Conservation (phyloP, 768 basidiomycete species). For the Leccinellum albellum region DNA sequence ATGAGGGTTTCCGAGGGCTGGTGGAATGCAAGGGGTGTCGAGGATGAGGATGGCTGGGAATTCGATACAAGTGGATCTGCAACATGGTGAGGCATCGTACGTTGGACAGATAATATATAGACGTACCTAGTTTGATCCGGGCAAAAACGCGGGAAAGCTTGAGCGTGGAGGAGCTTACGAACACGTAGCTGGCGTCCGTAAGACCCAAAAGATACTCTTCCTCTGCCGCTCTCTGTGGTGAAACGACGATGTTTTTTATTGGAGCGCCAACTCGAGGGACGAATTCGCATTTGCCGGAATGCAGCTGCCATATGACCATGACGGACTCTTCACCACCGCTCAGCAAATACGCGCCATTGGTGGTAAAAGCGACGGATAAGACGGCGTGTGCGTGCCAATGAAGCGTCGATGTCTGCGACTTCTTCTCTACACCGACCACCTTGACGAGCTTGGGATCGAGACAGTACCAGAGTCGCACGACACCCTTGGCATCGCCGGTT, state of each 20-base stretch:
- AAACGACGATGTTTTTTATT: conserved; percentile 66
- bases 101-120: neutral
- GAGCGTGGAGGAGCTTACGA: conserved; percentile 68
- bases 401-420: conserved; percentile 76
- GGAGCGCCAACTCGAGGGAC: conserved; percentile 89
- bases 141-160: conserved; percentile 71
- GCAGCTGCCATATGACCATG: conserved; percentile 95
- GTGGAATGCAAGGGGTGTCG: conserved; percentile 75
- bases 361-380: conserved; percentile 78
- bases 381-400: conserved; percentile 99
- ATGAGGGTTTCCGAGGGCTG: conserved; percentile 69
- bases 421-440: conserved; percentile 66
- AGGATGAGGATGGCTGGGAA: conserved; percentile 34
- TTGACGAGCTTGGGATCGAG: conserved; percentile 57
- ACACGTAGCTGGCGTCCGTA: conserved; percentile 74
- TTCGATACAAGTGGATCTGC: conserved; percentile 36
- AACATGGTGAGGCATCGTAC: neutral
- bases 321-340: conserved; percentile 96
- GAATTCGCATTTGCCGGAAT: conserved; percentile 85
- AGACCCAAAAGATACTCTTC: conserved; percentile 88
- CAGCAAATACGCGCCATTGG: conserved; percentile 87
- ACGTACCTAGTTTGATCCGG: conserved; percentile 72
- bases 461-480: conserved; percentile 91
- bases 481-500: conserved; percentile 84
- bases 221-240: conserved; percentile 47